Conservation (phyloP, 768 basidiomycete genomes). For the Boletus subcaerulescens region DNA sequence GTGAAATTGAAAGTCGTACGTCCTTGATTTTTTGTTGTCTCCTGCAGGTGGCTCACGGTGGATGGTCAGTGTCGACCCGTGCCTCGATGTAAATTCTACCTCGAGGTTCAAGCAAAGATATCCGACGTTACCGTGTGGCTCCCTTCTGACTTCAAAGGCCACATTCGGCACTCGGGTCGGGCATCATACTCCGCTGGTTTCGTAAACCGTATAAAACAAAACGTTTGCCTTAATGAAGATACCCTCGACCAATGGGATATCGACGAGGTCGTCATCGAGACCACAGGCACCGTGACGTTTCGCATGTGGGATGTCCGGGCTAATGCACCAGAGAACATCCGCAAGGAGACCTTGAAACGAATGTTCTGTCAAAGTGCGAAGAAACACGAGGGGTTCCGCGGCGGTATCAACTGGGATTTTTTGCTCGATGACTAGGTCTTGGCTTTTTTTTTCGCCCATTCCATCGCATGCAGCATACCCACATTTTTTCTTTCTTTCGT, state of each 20-base stretch:
- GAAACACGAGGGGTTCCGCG: constrained; percentile 46
- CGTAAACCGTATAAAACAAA: constrained; percentile 60
- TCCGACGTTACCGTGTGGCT: constrained; percentile 75
- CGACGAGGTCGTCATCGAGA: constrained; percentile 63
- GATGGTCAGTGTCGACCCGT: constrained; percentile 53
- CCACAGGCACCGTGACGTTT: constrained; percentile 61
- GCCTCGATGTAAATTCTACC: constrained; percentile 53
- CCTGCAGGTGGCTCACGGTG: not conserved
- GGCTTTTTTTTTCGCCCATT: not conserved
- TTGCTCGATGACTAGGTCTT: constrained; percentile 59
- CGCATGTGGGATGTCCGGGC: constrained; percentile 79
- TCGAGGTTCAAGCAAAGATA: constrained; percentile 61
- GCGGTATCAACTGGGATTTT: constrained; percentile 72
- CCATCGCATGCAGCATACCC: constrained; percentile 15
- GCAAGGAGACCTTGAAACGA: constrained; percentile 61
- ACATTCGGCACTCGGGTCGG: constrained; percentile 53
- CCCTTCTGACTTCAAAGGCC: constrained; percentile 76
- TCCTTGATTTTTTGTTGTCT: constrained; percentile 13
- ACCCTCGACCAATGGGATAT: constrained; percentile 37
- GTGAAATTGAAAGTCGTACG: constrained; percentile 74
- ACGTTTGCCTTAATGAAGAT: constrained; percentile 47
- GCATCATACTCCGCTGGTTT: constrained; percentile 69
- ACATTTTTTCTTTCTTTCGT: not conserved
- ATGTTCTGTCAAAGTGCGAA: constrained; percentile 53
- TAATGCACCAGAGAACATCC: constrained; percentile 57